Base-by-base conservation (phyloP, 1,139 yeast genomes). In the Arxiozyma telluris region DNA sequence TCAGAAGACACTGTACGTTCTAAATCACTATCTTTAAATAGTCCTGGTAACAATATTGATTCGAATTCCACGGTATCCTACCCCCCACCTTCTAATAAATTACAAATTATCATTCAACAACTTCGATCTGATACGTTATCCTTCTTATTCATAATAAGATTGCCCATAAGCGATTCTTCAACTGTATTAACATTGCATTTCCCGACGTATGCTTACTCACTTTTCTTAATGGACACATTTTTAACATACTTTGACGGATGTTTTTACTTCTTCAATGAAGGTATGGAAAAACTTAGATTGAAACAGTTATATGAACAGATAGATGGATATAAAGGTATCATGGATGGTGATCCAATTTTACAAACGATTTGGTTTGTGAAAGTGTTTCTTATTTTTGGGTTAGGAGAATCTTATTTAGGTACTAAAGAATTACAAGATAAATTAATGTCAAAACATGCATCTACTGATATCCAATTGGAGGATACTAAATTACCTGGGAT, bases 331-430 rank as follows among this genome's bases (percentile, higher is more conserved):
- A 30, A 46, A 21, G 15, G 11, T 21, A 11, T 46, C 20, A 21
- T 49, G 18, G 17, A 49, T 50, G 68, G 71, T 20, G 87, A 83
- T 56, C 77, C 86, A 7, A 80, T 83, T 38, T 71, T 84, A 52
- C 89, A 85, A 64, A 82, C 90, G 0, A 84, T 87, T 52, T 86
- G 93, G 90, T 84, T 84, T 62, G 84, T 94, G 68, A 86, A 87
- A 65, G 77, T 87, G 9, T 68, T 87, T 18, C 71, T 88, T 53
- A 83, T 88, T 22, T 85, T 87, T 65, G 91, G 95, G 1, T 78
- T 84, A 50, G 96, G 96, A 8, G 96, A 87, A 66, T 85, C 87
- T 89, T 87, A 88, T 61, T 68, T 84, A 48, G 91, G 93, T 4
- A 83, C 89, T 0, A 86, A 84, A 1, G 75, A 76, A 54, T 71